These are phyloP conservation scores for Hippophae tibetana DNA, from an alignment of 306 rosid species.

Conservation along the genomic window DNA sequence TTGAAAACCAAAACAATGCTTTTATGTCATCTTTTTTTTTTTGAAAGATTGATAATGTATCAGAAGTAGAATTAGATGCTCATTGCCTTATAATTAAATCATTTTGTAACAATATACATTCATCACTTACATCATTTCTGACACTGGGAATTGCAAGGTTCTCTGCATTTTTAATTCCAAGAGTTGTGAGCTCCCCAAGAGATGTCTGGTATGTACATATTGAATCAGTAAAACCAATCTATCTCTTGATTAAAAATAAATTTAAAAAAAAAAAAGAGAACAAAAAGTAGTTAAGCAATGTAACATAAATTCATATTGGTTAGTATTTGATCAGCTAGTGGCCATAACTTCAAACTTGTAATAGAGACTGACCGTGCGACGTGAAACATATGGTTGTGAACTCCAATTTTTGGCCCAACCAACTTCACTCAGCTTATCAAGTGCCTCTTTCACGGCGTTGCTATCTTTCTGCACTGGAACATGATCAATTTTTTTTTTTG, in stretches of 20 bases:
- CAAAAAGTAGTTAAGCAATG: slow-evolving; percentile 26
- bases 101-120: background rate
- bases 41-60: no score
- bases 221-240: slow-evolving; percentile 20
- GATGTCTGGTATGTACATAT: slow-evolving; percentile 56
- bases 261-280: background rate
- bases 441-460: slow-evolving; percentile 65
- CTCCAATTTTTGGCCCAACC: slow-evolving; percentile 98
- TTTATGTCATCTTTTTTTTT: background rate
- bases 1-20: slow-evolving; percentile 8
- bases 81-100: background rate
- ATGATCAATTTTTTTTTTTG: no score
- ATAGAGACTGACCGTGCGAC: slow-evolving; percentile 89
- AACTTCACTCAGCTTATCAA: slow-evolving; percentile 60
- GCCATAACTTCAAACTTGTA: slow-evolving; percentile 37
- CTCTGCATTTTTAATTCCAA: slow-evolving; percentile 86
- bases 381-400: slow-evolving; percentile 88
- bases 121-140: slow-evolving; percentile 69
- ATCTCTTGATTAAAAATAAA: slow-evolving; percentile 7
- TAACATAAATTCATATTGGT: slow-evolving; percentile 24
- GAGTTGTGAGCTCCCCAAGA: slow-evolving; percentile 66
- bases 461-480: slow-evolving; percentile 65
- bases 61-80: background rate
- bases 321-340: slow-evolving; percentile 34
- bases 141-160: slow-evolving; percentile 93